Evolutionary conservation across 148 eudicot species (phyloP).

Genomic region (Chenopodium formosanum): DNA sequence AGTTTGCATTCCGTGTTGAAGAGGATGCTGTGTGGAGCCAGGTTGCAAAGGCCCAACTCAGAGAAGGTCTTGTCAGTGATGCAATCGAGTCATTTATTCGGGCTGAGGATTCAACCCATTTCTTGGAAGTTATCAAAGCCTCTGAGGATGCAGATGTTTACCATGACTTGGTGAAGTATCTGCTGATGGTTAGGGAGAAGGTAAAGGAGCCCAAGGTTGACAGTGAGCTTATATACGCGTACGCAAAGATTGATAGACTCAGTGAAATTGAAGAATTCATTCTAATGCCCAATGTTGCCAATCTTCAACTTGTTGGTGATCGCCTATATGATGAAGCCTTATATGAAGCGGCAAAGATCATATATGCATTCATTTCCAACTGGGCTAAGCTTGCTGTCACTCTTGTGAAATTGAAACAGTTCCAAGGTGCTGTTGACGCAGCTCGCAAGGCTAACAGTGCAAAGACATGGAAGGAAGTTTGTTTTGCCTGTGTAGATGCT

Average conservation of each 20-base stretch:
- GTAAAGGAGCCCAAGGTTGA: conserved; percentile 96
- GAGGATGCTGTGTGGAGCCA: conserved; percentile 99
- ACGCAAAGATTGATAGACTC: conserved; percentile 90
- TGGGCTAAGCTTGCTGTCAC: conserved; percentile 93
- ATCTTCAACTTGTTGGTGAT: conserved; percentile 91
- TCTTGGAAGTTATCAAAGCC: conserved; percentile 83
- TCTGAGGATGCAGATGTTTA: conserved; percentile 83
- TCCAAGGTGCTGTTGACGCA: conserved; percentile 98
- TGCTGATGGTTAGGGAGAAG: conserved; percentile 93
- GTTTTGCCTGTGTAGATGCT: conserved; percentile 98
- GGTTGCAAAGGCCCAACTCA: conserved; percentile 93
- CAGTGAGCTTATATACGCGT: conserved; percentile 95
- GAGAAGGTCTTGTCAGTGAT: conserved; percentile 82
- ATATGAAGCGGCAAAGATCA: conserved; percentile 94
- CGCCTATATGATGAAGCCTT: conserved; percentile 84
- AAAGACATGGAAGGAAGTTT: conserved; percentile 97
- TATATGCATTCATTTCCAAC: conserved; percentile 89
- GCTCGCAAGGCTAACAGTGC: conserved; percentile 95
- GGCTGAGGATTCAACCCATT: conserved; percentile 91
- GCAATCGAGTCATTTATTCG: conserved; percentile 97
- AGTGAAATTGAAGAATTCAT: conserved; percentile 93
- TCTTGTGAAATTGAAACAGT: conserved; percentile 79
- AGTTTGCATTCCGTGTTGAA: conserved; percentile 97
- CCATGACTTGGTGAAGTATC: conserved; percentile 83
- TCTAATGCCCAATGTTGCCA: conserved; percentile 97